These are phyloP conservation scores for Carex littledalei DNA, from an alignment of 176 grass and related monocot genomes.

Conservation along the genomic window DNA sequence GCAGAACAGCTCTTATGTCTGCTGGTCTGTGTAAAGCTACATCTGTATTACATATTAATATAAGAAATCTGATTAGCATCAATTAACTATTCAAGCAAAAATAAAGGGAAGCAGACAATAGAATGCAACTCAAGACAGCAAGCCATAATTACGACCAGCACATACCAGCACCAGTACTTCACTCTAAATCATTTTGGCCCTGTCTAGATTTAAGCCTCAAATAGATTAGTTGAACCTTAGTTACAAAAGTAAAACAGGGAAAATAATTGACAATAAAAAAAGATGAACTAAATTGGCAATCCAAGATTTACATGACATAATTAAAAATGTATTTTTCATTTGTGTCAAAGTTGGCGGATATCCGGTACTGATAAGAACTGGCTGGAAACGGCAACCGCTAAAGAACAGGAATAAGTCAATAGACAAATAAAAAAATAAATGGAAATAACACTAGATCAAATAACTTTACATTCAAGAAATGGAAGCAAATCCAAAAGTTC, in stretches of 20 bases:
- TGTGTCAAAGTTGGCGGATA: background rate
- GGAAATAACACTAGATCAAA: background rate
- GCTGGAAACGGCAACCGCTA: background rate
- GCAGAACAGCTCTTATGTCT: conserved; percentile 66
- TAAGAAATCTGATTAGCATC: conserved; percentile 19
- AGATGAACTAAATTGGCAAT: background rate
- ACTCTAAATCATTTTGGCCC: background rate
- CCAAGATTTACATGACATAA: background rate
- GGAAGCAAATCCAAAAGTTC: conserved; percentile 90
- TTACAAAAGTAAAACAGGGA: background rate
- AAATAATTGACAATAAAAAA: background rate
- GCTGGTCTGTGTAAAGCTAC: conserved; percentile 54
- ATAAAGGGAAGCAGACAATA: background rate
- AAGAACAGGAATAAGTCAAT: background rate
- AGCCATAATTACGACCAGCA: background rate
- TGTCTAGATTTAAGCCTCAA: background rate
- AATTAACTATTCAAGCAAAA: background rate
- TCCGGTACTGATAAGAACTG: background rate
- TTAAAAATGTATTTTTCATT: background rate
- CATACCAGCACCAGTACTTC: background rate
- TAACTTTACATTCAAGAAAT: conserved; percentile 88
- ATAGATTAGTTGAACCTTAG: background rate
- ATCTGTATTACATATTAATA: conserved; percentile 40
- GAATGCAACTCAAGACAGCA: background rate
- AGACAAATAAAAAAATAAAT: background rate